Conservation (phyloP, 495 filamentous ascomycete species). For the Penicillium coffeae region DNA sequence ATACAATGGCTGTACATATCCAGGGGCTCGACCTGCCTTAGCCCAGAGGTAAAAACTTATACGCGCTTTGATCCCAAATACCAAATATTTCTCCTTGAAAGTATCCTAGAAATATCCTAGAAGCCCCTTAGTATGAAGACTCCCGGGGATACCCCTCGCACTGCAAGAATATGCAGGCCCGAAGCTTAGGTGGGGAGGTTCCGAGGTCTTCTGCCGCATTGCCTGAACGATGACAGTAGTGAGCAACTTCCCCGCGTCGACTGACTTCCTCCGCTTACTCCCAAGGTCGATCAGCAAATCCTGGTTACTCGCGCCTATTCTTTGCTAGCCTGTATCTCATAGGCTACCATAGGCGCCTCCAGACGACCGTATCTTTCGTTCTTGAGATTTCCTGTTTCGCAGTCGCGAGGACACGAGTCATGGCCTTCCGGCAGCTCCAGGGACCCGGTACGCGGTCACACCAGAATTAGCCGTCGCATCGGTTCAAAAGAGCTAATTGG, state of each 20-base stretch:
- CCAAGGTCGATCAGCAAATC: background rate
- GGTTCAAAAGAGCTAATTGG: background rate
- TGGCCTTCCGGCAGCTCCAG: conserved; percentile 26
- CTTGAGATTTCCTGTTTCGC: background rate
- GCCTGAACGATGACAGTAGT: background rate
- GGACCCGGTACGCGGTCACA: conserved; percentile 27
- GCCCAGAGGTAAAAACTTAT: no score
- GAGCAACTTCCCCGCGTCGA: background rate
- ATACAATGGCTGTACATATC: no score
- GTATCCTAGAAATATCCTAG: no score
- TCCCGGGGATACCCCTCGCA: no score
- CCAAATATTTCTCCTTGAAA: no score
- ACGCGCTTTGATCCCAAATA: no score
- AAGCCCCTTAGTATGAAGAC: no score
- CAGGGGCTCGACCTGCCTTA: no score
- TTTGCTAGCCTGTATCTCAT: background rate
- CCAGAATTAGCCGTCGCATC: background rate
- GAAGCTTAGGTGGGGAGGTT: background rate
- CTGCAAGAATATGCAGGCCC: background rate
- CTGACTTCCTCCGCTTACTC: background rate
- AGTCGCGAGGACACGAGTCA: conserved; percentile 2
- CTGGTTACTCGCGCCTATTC: background rate
- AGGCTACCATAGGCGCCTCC: background rate
- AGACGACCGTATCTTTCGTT: background rate
- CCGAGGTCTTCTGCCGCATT: background rate